Evolutionary conservation across 2,329 filamentous ascomycete genomes (phyloP), one percentile per base, ranked within the genome.

Genomic region (Diplodia corticola): DNA sequence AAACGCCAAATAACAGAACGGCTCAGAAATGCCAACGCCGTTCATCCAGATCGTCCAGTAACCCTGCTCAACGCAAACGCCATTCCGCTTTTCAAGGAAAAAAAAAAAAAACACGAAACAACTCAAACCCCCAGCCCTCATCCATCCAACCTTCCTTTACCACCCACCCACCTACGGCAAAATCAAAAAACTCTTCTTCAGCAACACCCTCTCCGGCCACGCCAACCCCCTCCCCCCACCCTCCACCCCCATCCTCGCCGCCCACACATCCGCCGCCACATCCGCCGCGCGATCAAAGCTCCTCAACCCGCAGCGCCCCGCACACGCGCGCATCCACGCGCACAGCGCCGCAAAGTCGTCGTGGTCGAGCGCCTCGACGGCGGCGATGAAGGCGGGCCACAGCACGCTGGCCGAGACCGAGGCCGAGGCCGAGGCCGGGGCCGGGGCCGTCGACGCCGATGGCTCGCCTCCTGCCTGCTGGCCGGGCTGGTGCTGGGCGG

Each of bases 361-460:
- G 24, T 48, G 57, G 28, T 61, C 57, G 15, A 51, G 46, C 1
- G 60, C 60, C 49, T 63, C 60, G 44, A 37, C 46, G 5, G 60
- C 60, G 35, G 60, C 60, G 49, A 63, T 63, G 46, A 63, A 63
- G 24, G 30, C 60, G 13, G 60, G 49, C 60, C 60, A 63, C 15
- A 53, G 24, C 4, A 53, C 28, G 44, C 57, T 53, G 24, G 60
- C 49, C 1, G 48, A 40, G n/a, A n/a, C n/a, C n/a, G n/a, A n/a
- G n/a, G n/a, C n/a, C n/a, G n/a, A n/a, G n/a, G n/a, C n/a, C n/a
- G n/a, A n/a, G n/a, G n/a, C n/a, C n/a, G n/a, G n/a, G n/a, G n/a
- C n/a, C n/a, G n/a, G n/a, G n/a, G n/a, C n/a, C n/a, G n/a, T n/a
- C n/a, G n/a, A n/a, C n/a, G n/a, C n/a, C n/a, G n/a, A n/a, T n/a